A percentile compares a stretch with the other conserved stretches of the same genome.
Conservation (phyloP, 1,284 basidiomycete species). For the Flammula alnicola region DNA sequence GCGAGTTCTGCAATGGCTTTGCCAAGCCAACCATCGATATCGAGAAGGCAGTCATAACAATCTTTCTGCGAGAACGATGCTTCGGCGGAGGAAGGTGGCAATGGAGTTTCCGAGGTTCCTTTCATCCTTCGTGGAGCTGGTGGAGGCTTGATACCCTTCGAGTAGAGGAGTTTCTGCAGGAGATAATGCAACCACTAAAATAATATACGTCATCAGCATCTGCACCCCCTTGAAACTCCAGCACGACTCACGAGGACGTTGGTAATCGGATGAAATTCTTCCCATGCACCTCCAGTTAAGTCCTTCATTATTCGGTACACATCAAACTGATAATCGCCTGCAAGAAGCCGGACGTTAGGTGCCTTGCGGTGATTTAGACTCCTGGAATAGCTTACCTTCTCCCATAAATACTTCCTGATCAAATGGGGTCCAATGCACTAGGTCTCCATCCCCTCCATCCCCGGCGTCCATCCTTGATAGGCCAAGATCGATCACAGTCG, state of each 20-base stretch:
- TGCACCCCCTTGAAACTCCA: constrained; percentile 3
- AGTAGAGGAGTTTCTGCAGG: constrained; percentile 66
- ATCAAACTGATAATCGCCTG: constrained; percentile 93
- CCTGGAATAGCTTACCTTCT: constrained; percentile 52
- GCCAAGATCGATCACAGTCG: constrained; percentile 94
- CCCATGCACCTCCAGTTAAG: constrained; percentile 69
- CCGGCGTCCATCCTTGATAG: constrained; percentile 80
- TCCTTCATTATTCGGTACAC: constrained; percentile 88
- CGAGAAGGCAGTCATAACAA: constrained; percentile 63
- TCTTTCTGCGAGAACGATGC: constrained; percentile 55
- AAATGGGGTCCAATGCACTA: constrained; percentile 75
- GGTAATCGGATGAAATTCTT: constrained; percentile 75
- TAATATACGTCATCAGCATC: constrained; percentile 2
- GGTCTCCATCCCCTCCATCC: constrained; percentile 46
- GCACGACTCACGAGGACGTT: constrained; percentile 80
- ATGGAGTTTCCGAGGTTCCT: constrained; percentile 16
- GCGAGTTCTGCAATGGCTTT: constrained; percentile 42
- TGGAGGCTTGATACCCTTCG: constrained; percentile 68
- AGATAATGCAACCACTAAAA: constrained; percentile 86
- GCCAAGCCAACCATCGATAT: constrained; percentile 56
- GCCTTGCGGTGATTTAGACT: not conserved
- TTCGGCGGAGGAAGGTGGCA: constrained; percentile 19
- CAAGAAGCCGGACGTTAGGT: not conserved
- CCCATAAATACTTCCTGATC: constrained; percentile 86
- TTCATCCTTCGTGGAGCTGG: constrained; percentile 38